phyloP scores from a whole-genome alignment of 225 moss, liverwort and hornwort genomes.

The Asterella californica region DNA sequence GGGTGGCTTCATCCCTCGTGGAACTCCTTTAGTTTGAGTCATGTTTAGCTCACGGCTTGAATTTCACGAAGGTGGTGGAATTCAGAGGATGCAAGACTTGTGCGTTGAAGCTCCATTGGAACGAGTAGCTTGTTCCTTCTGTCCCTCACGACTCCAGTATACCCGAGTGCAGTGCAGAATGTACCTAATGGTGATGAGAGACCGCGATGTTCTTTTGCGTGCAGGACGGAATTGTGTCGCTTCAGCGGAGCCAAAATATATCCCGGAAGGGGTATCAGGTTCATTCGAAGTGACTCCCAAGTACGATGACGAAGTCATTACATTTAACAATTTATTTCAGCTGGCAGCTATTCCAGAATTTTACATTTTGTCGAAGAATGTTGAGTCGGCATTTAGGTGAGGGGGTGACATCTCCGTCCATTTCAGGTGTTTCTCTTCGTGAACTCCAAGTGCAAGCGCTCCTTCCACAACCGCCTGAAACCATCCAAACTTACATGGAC shows the following conservation, averaged over 20 bases:
- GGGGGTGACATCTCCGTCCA: not conserved
- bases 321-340: not conserved
- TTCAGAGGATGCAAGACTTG: not conserved
- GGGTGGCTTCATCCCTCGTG: not conserved
- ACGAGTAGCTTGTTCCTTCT: not conserved
- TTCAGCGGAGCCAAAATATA: constrained; percentile 51
- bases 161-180: not conserved
- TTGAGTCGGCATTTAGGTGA: not conserved
- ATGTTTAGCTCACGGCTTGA: not conserved
- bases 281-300: constrained; percentile 48
- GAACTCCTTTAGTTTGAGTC: not conserved
- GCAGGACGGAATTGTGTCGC: constrained; percentile 48
- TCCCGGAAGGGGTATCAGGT: constrained; percentile 47
- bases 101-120: not conserved
- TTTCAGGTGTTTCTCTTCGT: constrained; percentile 43
- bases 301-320: not conserved
- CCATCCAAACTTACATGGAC: constrained; percentile 50
- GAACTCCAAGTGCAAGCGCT: constrained; percentile 49
- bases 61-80: not conserved
- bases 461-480: constrained; percentile 49
- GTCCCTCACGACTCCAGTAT: no score
- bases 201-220: not conserved
- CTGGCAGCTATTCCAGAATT: not conserved
- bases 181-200: not conserved
- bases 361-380: not conserved